Evolutionary conservation across 75 land plant species (phyloP), one percentile per base, ranked within the genome.

Genomic region (Cryptomeria japonica): DNA sequence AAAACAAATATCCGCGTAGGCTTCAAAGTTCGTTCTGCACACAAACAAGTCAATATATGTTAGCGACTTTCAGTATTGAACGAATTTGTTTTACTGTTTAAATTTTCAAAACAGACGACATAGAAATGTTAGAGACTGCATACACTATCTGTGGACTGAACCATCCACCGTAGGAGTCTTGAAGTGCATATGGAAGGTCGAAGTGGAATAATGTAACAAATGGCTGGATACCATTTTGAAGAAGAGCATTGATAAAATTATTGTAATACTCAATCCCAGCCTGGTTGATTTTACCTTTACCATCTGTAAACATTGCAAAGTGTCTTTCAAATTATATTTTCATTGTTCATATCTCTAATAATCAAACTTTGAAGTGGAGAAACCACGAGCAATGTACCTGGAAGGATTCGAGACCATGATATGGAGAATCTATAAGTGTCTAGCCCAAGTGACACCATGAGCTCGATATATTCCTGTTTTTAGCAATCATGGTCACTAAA

Each of bases 401-500:
- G 95, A 6, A 93, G 51, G 85, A 94, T 88, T 75, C 96, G 91
- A 51, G 93, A 3, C 96, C 95, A 95, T 37, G 95, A 91, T 53
- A 95, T 89, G 0, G 95, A 93, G 31, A 95, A 94, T 3, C 96
- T 92, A 14, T 51, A 51, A 2, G 13, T 0, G 15, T 51, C 55
- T 51, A 51, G 55, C 55, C 55, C 55, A 51, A 51, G 16, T 51
- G 55, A 51, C 14, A 16, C 55, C 55, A 51, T 51, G 14, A 51
- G 14, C 55, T 51, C 87, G 75, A 95, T 87, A 55, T 95, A 94
- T 85, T 94, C 95, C 96, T 93, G 90, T 14, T 25, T 64, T 64
- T 64, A 44, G 25, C 28, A 58, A 58, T 58, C 19, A 58, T 19
- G 28, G 25, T 58, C 25, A 58, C 25, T 58, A 19, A 58, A 4